Conservation (phyloP, 1,284 basidiomycete genomes). For the Ustilago tritici region DNA sequence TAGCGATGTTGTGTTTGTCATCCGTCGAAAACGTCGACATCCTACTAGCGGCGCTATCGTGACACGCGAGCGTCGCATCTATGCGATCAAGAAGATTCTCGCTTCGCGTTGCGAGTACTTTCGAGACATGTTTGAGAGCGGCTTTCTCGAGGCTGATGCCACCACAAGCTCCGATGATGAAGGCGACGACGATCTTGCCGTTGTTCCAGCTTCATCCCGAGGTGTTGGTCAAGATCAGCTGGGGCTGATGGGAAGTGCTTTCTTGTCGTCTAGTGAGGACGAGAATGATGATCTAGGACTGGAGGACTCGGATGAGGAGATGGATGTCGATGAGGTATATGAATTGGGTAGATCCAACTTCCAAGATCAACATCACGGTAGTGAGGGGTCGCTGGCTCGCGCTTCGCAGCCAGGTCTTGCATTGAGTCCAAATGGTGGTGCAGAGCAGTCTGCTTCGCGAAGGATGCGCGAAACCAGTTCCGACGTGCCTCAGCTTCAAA, state of each 20-base stretch:
- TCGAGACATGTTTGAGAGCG: constrained; percentile 65
- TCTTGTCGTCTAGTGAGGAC: constrained; percentile 26
- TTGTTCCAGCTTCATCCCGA: constrained; percentile 9
- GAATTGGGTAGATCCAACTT: constrained; percentile 34
- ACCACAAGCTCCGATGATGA: constrained; percentile 56
- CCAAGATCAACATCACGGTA: constrained; percentile 17
- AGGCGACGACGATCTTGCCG: constrained; percentile 16
- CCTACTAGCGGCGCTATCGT: constrained; percentile 24
- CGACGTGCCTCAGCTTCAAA: constrained; percentile 19
- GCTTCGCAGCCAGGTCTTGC: not conserved
- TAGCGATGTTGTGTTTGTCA: constrained; percentile 70
- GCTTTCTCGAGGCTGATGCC: constrained; percentile 65
- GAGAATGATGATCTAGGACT: constrained; percentile 45
- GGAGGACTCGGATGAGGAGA: constrained; percentile 49
- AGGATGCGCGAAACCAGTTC: constrained; percentile 36
- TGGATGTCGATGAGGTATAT: constrained; percentile 41
- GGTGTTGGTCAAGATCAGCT: constrained; percentile 41
- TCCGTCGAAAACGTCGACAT: constrained; percentile 42
- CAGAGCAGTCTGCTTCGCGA: constrained; percentile 16
- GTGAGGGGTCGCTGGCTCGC: constrained; percentile 15
- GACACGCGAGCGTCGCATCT: constrained; percentile 63
- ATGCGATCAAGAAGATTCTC: constrained; percentile 70
- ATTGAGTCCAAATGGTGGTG: not conserved
- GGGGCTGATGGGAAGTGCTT: constrained; percentile 13
- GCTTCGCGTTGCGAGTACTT: constrained; percentile 70